phyloP scores from a whole-genome alignment of 1,284 basidiomycete species.

The Leccinum pallidistipes region DNA sequence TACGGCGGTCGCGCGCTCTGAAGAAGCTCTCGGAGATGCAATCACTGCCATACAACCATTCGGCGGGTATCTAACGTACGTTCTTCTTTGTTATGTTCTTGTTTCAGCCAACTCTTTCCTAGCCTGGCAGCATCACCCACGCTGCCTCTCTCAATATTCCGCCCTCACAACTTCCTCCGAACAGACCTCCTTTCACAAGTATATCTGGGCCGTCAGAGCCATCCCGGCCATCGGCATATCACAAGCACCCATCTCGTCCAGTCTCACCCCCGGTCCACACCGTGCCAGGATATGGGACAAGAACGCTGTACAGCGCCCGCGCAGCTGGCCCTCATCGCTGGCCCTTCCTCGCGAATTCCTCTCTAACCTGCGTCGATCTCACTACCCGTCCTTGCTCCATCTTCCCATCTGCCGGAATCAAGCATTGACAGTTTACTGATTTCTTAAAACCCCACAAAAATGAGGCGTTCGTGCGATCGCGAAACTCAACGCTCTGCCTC shows the following conservation, averaged over 20 bases:
- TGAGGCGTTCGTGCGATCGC: conserved; percentile 55
- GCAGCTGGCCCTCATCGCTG: conserved; percentile 14
- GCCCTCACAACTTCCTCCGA: conserved; percentile 10
- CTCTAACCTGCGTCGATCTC: conserved; percentile 37
- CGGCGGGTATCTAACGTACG: conserved; percentile 21
- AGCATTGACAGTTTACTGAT: conserved; percentile 22
- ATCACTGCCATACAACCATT: conserved; percentile 21
- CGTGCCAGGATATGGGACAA: conserved; percentile 30
- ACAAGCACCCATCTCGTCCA: conserved; percentile 23
- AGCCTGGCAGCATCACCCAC: conserved; percentile 30
- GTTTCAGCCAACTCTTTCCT: not conserved
- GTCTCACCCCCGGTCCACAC: conserved; percentile 29
- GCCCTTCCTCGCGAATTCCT: conserved; percentile 25
- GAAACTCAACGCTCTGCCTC: conserved; percentile 49
- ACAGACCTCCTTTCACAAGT: conserved; percentile 25
- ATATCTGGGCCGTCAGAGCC: conserved; percentile 14
- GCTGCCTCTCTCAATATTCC: conserved; percentile 23
- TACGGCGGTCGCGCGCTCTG: not conserved
- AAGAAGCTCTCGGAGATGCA: not conserved
- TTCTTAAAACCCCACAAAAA: conserved; percentile 53
- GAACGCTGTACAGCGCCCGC: conserved; percentile 9
- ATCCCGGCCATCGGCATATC: not conserved
- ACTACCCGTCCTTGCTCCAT: conserved; percentile 15
- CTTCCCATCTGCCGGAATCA: conserved; percentile 16
- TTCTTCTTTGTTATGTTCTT: not conserved